phyloP scores from a whole-genome alignment of 106 monocot genomes.

The Allium fistulosum region DNA sequence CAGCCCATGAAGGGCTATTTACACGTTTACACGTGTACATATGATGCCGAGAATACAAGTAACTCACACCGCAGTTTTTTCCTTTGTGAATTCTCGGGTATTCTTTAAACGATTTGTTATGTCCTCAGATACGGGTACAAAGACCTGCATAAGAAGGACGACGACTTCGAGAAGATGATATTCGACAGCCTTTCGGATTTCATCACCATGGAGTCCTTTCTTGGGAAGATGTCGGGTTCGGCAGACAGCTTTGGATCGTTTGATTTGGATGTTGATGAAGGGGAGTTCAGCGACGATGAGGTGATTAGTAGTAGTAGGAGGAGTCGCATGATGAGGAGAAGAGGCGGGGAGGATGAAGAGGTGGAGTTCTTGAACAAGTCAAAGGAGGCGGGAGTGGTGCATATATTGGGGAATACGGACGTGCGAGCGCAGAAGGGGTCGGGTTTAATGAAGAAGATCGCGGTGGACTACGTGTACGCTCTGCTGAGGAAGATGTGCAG shows the following conservation, averaged over 20 bases:
- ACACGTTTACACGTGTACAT: not conserved
- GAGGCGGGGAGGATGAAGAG: constrained; percentile 37
- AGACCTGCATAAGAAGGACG: constrained; percentile 72
- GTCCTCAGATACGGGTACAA: constrained; percentile 66
- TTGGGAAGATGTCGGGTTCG: constrained; percentile 71
- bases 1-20: no score
- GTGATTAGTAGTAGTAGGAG: not conserved
- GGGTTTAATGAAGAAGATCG: constrained; percentile 43
- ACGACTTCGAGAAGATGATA: constrained; percentile 80
- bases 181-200: constrained; percentile 51
- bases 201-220: constrained; percentile 62
- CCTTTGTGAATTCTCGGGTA: not conserved
- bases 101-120: constrained; percentile 48
- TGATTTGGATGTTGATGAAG: constrained; percentile 1
- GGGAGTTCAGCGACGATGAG: constrained; percentile 10
- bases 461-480: constrained; percentile 56
- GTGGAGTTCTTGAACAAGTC: constrained; percentile 68
- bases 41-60: not conserved
- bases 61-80: not conserved
- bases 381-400: constrained; percentile 73
- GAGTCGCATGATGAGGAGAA: constrained; percentile 12
- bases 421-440: constrained; percentile 58
- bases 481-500: constrained; percentile 78
- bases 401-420: constrained; percentile 76
- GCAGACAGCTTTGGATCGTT: constrained; percentile 18